Evolutionary conservation across 192 early-diverging fungal species (phyloP).

Genomic region (Rhizoclosmatium sp.): DNA sequence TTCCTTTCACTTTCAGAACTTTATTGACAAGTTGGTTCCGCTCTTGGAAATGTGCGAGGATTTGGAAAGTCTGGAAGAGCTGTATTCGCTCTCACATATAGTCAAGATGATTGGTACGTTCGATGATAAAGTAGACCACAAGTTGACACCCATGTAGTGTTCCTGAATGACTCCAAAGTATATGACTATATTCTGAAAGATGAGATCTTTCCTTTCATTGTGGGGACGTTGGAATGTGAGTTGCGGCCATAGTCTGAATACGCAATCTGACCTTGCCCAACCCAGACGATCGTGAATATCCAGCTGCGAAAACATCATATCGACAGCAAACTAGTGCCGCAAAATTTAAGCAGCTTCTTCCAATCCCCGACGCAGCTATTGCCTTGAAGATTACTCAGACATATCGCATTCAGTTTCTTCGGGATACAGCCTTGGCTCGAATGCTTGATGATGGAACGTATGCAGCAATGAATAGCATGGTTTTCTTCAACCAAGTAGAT

Average conservation of each 20-base stretch:
- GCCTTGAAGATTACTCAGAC: slow-evolving; percentile 85
- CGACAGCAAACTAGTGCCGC: slow-evolving; percentile 71
- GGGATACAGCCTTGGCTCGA: slow-evolving; percentile 82
- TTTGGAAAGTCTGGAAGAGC: slow-evolving; percentile 74
- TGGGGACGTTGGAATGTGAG: slow-evolving; percentile 90
- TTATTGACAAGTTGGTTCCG: slow-evolving; percentile 68
- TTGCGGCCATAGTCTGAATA: background rate
- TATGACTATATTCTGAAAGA: slow-evolving; percentile 80
- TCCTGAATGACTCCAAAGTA: slow-evolving; percentile 80
- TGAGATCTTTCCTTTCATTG: slow-evolving; percentile 71
- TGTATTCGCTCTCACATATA: slow-evolving; percentile 79
- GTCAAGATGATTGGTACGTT: slow-evolving; percentile 76
- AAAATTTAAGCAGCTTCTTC: slow-evolving; percentile 73
- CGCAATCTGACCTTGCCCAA: background rate
- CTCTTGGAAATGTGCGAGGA: slow-evolving; percentile 80
- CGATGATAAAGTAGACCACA: background rate
- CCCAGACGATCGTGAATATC: slow-evolving; percentile 79
- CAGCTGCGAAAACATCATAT: slow-evolving; percentile 74
- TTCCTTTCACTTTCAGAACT: slow-evolving; percentile 60
- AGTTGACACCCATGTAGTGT: slow-evolving; percentile 50
- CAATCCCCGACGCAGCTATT: slow-evolving; percentile 75
- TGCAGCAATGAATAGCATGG: slow-evolving; percentile 75
- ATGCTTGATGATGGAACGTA: slow-evolving; percentile 80
- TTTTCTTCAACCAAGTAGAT: slow-evolving; percentile 86
- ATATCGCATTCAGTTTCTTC: slow-evolving; percentile 86